phyloP scores from a whole-genome alignment of 2,329 filamentous ascomycete genomes.

The Penicillium sp. region DNA sequence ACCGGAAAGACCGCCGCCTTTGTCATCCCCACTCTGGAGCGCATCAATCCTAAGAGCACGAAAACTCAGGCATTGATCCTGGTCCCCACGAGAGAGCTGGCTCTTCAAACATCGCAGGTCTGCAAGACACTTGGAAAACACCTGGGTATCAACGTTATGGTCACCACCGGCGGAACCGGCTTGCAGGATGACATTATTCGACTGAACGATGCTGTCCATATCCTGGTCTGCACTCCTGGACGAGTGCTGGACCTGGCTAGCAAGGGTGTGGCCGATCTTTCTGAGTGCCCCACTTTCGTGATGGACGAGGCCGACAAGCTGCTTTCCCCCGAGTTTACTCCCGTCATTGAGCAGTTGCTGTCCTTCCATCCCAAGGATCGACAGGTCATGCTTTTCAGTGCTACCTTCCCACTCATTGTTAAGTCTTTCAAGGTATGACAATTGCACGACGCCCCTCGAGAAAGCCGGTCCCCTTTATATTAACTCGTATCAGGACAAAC shows the following conservation, averaged over 20 bases:
- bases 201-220: slow-evolving; percentile 89
- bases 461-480: neutral
- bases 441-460: slow-evolving; percentile 28
- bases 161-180: slow-evolving; percentile 93
- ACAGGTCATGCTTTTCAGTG: slow-evolving; percentile 99
- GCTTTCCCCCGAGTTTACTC: slow-evolving; percentile 92
- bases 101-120: slow-evolving; percentile 97
- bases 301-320: slow-evolving; percentile 99
- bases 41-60: slow-evolving; percentile 92
- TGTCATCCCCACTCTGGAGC: slow-evolving; percentile 90
- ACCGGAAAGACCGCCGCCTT: slow-evolving; percentile 98
- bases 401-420: slow-evolving; percentile 94
- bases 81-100: slow-evolving; percentile 93
- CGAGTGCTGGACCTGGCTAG: slow-evolving; percentile 94
- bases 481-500: slow-evolving; percentile 67
- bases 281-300: slow-evolving; percentile 95
- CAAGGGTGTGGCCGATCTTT: slow-evolving; percentile 94
- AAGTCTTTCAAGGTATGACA: slow-evolving; percentile 76
- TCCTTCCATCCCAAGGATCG: slow-evolving; percentile 95
- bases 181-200: slow-evolving; percentile 96
- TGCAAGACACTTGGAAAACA: slow-evolving; percentile 99
- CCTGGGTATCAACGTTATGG: slow-evolving; percentile 97
- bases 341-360: slow-evolving; percentile 92
- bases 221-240: slow-evolving; percentile 95
- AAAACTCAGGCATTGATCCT: slow-evolving; percentile 97